Evolutionary conservation across 495 filamentous ascomycete species (phyloP).

Genomic region (Cercophora sp.): DNA sequence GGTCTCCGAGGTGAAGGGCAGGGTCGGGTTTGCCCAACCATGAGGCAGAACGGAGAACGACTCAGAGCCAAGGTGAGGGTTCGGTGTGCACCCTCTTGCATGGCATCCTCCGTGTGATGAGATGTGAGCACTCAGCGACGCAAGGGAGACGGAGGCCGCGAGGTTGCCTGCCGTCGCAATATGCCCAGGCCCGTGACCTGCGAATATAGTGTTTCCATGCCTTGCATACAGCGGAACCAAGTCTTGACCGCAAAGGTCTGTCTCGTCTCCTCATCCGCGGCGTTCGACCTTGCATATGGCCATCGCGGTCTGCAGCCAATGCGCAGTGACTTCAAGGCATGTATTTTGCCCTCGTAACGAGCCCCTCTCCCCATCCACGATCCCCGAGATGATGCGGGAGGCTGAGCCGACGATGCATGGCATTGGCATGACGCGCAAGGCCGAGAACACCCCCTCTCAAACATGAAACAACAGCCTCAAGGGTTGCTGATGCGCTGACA

Average conservation of each 20-base stretch:
- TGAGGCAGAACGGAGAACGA: no score
- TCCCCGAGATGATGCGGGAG: no score
- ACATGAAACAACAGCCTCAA: conserved; percentile 5
- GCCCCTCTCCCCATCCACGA: no score
- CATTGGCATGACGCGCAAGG: no score
- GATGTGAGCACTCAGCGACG: no score
- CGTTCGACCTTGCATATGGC: conserved; percentile 6
- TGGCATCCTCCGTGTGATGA: background rate
- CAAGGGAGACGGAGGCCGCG: background rate
- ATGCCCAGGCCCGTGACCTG: conserved; percentile 1
- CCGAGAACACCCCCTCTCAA: background rate
- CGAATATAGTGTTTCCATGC: background rate
- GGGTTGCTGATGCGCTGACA: conserved; percentile 2
- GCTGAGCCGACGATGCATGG: no score
- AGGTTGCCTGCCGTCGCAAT: conserved; percentile 6
- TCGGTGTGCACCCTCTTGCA: no score
- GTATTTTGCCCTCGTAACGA: conserved; percentile 8
- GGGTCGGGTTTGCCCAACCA: no score
- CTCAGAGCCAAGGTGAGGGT: no score
- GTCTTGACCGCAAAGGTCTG: background rate
- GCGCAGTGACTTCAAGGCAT: background rate
- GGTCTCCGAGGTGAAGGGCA: no score
- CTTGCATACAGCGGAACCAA: no score
- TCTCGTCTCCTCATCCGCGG: conserved; percentile 5
- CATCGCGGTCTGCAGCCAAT: conserved; percentile 2